These are phyloP conservation scores for Termitomyces sp. DNA, from an alignment of 768 basidiomycete species.

Conservation along the genomic window DNA sequence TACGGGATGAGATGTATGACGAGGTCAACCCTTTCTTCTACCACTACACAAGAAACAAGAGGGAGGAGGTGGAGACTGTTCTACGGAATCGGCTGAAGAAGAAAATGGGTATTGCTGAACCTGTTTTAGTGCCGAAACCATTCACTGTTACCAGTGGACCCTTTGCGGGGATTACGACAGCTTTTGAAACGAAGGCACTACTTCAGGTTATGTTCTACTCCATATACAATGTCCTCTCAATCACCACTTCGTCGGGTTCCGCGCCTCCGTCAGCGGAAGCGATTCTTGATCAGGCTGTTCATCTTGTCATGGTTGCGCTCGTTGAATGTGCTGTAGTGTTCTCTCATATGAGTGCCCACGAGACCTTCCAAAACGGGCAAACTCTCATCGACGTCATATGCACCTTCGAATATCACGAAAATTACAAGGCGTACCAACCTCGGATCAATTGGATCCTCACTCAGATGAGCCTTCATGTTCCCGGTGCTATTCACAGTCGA, in stretches of 20 bases:
- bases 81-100: conserved; percentile 67
- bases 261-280: conserved; percentile 81
- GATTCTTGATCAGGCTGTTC: conserved; percentile 84
- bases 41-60: conserved; percentile 91
- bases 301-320: conserved; percentile 82
- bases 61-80: conserved; percentile 85
- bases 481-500: conserved; percentile 50
- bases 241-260: conserved; percentile 56
- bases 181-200: conserved; percentile 68
- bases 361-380: conserved; percentile 54
- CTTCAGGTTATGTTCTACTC: conserved; percentile 83
- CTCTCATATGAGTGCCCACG: conserved; percentile 50
- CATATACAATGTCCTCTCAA: conserved; percentile 66
- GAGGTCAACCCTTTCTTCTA: conserved; percentile 96
- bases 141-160: conserved; percentile 65
- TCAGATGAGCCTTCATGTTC: conserved; percentile 51
- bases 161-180: conserved; percentile 59
- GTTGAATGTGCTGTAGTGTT: conserved; percentile 68
- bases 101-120: conserved; percentile 55
- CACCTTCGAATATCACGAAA: conserved; percentile 71
- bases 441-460: conserved; percentile 76
- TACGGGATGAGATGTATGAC: conserved; percentile 77
- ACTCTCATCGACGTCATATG: conserved; percentile 73
- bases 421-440: conserved; percentile 67
- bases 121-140: conserved; percentile 73